Conservation (phyloP, 2,329 filamentous ascomycete species). For the Dactylellina cionopaga region DNA sequence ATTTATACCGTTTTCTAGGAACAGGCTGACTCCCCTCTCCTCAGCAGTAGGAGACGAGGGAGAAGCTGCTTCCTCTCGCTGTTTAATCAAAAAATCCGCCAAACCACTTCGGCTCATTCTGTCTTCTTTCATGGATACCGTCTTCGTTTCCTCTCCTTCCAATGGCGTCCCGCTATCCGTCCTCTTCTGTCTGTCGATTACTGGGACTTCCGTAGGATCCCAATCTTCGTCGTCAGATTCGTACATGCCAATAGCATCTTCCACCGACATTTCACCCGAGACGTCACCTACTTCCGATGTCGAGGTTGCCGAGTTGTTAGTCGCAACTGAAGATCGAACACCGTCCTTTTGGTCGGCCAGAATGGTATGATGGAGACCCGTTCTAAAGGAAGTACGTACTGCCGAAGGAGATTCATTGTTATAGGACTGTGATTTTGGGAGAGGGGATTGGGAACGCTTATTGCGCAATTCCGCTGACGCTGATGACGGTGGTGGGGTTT, state of each 20-base stretch:
- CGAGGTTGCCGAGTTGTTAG: slow-evolving; percentile 41
- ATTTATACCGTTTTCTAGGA: slow-evolving; percentile 42
- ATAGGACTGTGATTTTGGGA: slow-evolving; percentile 2
- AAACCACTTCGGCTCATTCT: slow-evolving; percentile 51
- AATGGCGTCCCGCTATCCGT: slow-evolving; percentile 56
- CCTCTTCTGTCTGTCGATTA: slow-evolving; percentile 54
- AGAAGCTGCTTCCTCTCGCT: slow-evolving; percentile 52
- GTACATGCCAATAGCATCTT: slow-evolving; percentile 58
- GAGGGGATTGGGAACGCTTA: slow-evolving; percentile 37
- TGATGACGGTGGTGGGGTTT: slow-evolving; percentile 27
- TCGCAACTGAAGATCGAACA: slow-evolving; percentile 42
- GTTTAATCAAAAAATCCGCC: slow-evolving; percentile 54
- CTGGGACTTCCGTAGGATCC: slow-evolving; percentile 54
- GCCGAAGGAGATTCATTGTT: slow-evolving; percentile 28
- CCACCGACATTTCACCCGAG: slow-evolving; percentile 56
- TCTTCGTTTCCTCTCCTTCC: slow-evolving; percentile 51
- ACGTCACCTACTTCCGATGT: slow-evolving; percentile 45
- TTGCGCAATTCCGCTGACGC: slow-evolving; percentile 26
- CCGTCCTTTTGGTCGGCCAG: slow-evolving; percentile 17
- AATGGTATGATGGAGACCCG: slow-evolving; percentile 19
- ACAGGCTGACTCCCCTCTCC: slow-evolving; percentile 51
- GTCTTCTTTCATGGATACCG: slow-evolving; percentile 54
- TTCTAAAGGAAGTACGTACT: slow-evolving; percentile 25
- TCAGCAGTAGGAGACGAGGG: slow-evolving; percentile 47
- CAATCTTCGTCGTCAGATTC: slow-evolving; percentile 57